Base-by-base conservation (phyloP, 164 flowering plant species). In the Vitis amurensis region DNA sequence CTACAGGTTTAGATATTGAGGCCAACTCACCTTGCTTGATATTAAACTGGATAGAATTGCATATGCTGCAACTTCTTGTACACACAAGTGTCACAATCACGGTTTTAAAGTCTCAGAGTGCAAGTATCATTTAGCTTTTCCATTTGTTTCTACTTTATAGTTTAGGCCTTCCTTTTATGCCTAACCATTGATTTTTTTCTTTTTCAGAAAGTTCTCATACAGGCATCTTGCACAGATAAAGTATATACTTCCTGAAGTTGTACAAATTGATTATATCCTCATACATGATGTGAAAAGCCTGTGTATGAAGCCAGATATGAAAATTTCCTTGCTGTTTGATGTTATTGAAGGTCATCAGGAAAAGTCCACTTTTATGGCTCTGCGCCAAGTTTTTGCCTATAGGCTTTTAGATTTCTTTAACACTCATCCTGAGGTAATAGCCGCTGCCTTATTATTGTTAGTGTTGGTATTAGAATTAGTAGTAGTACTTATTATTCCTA, bases 261-360 rank as follows among this genome's bases (percentile, higher is more conserved):
- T 91, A 61, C 76, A 73, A 62, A 73, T 89, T 56, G 87, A 89
- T 56, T 89, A 79, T 73, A 77, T 85, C 71, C 76, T 85, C 30
- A 29, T 74, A 48, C 93, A 82, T 50, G 89, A 88, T 71, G 77
- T 78, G 79, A 80, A 81, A 69, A 83, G 84, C n/a, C 64, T 82
- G 61, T 88, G 88, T 79, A 86, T 91, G 91, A 77, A 74, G 82
- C 84, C 85, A n/a, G 91, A 88, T 2, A 53, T 91, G 78, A 83
- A 80, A 68, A 73, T 89, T 64, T 76, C 70, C 11, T 63, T 89
- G 67, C 55, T 77, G 8, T 74, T 79, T 59, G 85, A 82, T 71
- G 77, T 69, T 12, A 68, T 86, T 8, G 81, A 82, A 70, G 79
- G 76, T 69, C 78, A 75, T 70, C 61, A 69, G 15, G 80, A 79